Evolutionary conservation across 148 eudicot genomes (phyloP), one percentile per base, ranked within the genome.

Genomic region (Suaeda aralocaspica): DNA sequence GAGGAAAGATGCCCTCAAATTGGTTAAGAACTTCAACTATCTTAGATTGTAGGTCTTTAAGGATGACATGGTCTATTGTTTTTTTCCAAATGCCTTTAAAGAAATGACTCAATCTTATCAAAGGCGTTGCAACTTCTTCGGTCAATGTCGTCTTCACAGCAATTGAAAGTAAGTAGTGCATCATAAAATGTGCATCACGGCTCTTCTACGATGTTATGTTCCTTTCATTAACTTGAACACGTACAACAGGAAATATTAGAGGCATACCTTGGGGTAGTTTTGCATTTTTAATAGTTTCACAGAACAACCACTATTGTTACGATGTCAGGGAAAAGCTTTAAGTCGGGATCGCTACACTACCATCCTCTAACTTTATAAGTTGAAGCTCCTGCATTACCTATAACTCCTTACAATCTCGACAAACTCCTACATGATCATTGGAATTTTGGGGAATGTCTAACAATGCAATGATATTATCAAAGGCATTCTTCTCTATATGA

Each of bases 361-460:
- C 67, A 22, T 63, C 67, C 6, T 63, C 67, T 1, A 0, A n/a
- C n/a, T n/a, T 4, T n/a, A 9, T 41, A 3, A 29, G 49, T 13
- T 50, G 59, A 41, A 72, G 45, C 22, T 64, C 49, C 3, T 10
- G 29, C 18, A 22, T 49, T 2, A 31, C 10, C 12, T 15, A 42
- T 7, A 63, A 9, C n/a, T n/a, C n/a, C n/a, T n/a, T n/a, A n/a
- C n/a, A n/a, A n/a, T n/a, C n/a, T n/a, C n/a, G n/a, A n/a, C 71
- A 30, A 24, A 29, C 77, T n/a, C 57, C 42, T 12, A 44, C 8
- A 58, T 66, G 55, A 66, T 57, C 77, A n/a, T 21, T 74, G 66
- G 48, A 25, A 48, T 48, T 74, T 3, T 25, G 31, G 9, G 56
- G 69, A 10, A 66, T 22, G 2, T 63, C 67, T 7, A 63, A 39